Evolutionary conservation across 371 early-diverging fungal species (phyloP).

Genomic region (Coemansia sp.): DNA sequence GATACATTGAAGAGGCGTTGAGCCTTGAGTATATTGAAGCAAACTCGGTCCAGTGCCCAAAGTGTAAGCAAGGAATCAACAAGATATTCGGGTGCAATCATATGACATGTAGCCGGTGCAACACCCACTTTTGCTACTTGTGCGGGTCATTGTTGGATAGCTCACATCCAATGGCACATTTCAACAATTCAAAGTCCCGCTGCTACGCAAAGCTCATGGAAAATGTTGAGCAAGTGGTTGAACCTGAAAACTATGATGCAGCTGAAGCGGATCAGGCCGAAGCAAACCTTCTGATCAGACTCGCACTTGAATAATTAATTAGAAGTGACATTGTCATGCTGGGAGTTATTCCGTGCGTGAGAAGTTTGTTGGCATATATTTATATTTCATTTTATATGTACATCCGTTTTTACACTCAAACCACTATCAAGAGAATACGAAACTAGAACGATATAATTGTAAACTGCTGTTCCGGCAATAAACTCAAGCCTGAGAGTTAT

Average conservation of each 20-base stretch:
- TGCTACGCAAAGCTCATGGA: neutral
- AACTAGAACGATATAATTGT: too few relatives aligned
- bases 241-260: neutral
- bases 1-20: neutral
- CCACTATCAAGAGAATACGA: too few relatives aligned
- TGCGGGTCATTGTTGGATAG: neutral
- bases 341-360: neutral
- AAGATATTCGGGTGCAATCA: neutral
- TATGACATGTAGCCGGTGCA: conserved; percentile 1
- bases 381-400: neutral
- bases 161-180: neutral
- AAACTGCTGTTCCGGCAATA: too few relatives aligned
- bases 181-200: neutral
- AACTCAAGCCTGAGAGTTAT: too few relatives aligned
- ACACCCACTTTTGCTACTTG: neutral
- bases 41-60: neutral
- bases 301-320: neutral
- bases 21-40: neutral
- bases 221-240: neutral
- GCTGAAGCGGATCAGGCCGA: neutral
- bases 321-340: neutral
- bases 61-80: neutral
- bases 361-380: neutral
- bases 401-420: neutral
- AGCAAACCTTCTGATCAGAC: neutral